Base-by-base conservation (phyloP, 2,329 filamentous ascomycete species). In the Pseudogymnoascus sp. region DNA sequence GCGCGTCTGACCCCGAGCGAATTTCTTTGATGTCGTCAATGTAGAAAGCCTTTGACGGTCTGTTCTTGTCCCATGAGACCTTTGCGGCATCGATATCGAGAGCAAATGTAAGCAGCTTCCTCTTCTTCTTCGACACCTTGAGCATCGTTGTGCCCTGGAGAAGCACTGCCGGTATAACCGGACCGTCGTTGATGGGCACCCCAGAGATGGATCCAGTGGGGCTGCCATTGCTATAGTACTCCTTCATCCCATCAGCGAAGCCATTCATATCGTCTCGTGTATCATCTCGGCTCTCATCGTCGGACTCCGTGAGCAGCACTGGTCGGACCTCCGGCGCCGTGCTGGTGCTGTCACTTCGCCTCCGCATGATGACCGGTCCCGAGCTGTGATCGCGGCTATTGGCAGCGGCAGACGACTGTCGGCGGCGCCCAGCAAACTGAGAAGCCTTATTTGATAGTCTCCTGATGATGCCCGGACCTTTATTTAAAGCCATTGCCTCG, bases 11-110 rank as follows among this genome's bases (percentile, higher is more conserved):
- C 16, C 91, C 92, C 35, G 88, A 86, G 65, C 93, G 87, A 58
- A 97, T 92, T 71, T 96, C 92, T 71, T 90, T 89, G 70, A 99
- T 93, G 73, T 97, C 92, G 71, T 99, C 95, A 66, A 99, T 90
- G 74, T 96, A 96, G 67, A 99, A 89, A 61, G 86, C 87, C 74
- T 97, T 97, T 23, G 86, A 84, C 0, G 89, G 87, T 37, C 90
- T 87, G 7, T 83, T 85, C 55, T 86, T 83, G 74, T 96, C 90
- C 93, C 93, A 97, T 25, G 83, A 89, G 23, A 99, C 90, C 74
- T 92, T 95, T 65, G 90, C 93, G 1, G 89, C 84, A 70, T 93
- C 89, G 23, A 89, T 82, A 70, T 97, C 91, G 23, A 97, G 85
- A 61, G 88, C 85, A 35, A 88, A 79, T 28, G 78, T 78, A 69